Evolutionary conservation across 805 yeast species (phyloP).

Genomic region (Diddensiella transvaalensis): DNA sequence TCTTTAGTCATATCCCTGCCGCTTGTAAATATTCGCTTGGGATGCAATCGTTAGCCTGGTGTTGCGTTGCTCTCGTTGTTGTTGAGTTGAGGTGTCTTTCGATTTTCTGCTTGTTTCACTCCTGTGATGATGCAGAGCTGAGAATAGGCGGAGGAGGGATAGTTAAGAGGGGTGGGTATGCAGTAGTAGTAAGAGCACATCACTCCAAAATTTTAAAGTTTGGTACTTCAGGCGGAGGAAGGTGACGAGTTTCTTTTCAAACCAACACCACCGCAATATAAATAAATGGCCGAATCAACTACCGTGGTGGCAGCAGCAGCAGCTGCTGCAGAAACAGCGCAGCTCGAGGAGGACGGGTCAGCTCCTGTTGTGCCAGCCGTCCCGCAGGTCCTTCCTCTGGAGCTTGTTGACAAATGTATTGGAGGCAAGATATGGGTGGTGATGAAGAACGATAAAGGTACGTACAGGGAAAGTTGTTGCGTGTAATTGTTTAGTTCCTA

Average conservation of each 20-base stretch:
- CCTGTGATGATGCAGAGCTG: background rate
- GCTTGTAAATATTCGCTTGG: constrained; percentile 13
- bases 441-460: constrained; percentile 45
- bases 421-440: constrained; percentile 77
- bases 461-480: constrained; percentile 12
- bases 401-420: constrained; percentile 80
- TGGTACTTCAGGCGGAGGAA: no score
- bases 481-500: background rate
- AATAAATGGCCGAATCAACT: background rate
- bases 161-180: background rate
- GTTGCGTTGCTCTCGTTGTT: background rate
- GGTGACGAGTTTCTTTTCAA: no score
- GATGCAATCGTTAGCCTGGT: background rate
- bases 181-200: background rate
- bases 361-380: no score
- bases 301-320: background rate
- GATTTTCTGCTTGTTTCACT: background rate
- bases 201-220: background rate
- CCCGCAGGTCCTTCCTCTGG: constrained; percentile 56
- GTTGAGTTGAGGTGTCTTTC: constrained; percentile 9
- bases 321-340: background rate
- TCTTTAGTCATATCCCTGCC: constrained; percentile 19
- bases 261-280: background rate
- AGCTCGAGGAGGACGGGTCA: background rate
- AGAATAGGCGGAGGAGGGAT: no score